Conservation (phyloP, 2,329 filamentous ascomycete species). For the Fusarium sublunatum region DNA sequence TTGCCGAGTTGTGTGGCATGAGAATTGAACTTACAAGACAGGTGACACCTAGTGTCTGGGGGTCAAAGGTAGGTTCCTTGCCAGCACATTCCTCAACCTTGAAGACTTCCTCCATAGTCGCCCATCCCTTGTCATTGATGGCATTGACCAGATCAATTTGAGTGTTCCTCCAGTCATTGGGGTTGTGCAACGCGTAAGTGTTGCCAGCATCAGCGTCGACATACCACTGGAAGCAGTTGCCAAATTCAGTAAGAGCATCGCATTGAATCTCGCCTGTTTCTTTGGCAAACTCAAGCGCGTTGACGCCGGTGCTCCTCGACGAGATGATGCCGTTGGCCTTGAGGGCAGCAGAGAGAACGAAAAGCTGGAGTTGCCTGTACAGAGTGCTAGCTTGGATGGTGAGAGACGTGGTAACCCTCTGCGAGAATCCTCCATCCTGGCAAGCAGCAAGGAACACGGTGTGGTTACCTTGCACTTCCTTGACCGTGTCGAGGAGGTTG, state of each 20-base stretch:
- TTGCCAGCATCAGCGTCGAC: constrained; percentile 7
- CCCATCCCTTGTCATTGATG: constrained; percentile 14
- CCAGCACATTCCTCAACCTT: constrained; percentile 25
- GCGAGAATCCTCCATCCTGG: constrained; percentile 17
- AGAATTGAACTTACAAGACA: constrained; percentile 7
- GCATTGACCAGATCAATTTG: constrained; percentile 14
- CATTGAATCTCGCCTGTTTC: constrained; percentile 8
- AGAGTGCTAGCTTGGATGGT: constrained; percentile 23
- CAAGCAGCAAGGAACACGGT: constrained; percentile 16
- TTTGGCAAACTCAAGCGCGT: constrained; percentile 3
- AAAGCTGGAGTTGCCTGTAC: constrained; percentile 16
- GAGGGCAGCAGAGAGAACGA: constrained; percentile 15
- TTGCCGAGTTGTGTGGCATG: fast-evolving
- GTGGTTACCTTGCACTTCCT: constrained; percentile 17
- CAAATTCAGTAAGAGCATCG: background rate
- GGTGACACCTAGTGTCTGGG: constrained; percentile 5
- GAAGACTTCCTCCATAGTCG: constrained; percentile 12
- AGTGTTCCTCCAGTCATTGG: constrained; percentile 16
- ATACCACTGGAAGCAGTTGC: constrained; percentile 27
- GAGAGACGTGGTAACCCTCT: constrained; percentile 22
- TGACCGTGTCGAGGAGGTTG: constrained; percentile 21
- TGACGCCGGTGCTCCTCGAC: constrained; percentile 5
- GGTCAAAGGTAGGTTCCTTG: constrained; percentile 11
- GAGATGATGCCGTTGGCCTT: constrained; percentile 21
- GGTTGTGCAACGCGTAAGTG: constrained; percentile 23